Conservation (phyloP, 805 yeast genomes). For the Candida oleophila region DNA sequence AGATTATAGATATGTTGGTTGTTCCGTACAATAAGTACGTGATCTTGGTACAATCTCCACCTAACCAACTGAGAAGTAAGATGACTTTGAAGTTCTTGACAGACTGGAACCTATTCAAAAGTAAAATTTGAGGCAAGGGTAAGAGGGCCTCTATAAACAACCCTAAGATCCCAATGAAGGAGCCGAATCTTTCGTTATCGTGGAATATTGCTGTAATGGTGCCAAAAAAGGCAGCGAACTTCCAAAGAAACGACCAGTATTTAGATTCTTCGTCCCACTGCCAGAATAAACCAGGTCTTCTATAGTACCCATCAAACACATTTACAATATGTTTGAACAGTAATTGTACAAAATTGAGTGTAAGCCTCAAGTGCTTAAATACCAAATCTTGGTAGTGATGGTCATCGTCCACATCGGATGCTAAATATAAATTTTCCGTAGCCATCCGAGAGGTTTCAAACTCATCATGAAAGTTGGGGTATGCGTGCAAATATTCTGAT, state of each 20-base stretch:
- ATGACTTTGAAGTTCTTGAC: conserved; percentile 79
- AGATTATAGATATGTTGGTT: conserved; percentile 60
- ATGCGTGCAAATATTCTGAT: conserved; percentile 28
- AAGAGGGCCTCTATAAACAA: conserved; percentile 69
- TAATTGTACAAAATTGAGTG: conserved; percentile 2
- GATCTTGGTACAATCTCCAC: conserved; percentile 82
- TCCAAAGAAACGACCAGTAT: conserved; percentile 63
- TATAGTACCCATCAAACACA: conserved; percentile 68
- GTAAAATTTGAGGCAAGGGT: conserved; percentile 77
- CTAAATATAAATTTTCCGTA: conserved; percentile 2
- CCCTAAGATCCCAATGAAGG: conserved; percentile 58
- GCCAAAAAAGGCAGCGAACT: conserved; percentile 43
- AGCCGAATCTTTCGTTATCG: conserved; percentile 39
- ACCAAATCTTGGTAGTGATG: not conserved
- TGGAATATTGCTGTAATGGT: conserved; percentile 41
- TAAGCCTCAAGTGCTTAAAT: not conserved
- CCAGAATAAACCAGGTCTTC: conserved; percentile 73
- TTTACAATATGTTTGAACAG: conserved; percentile 38
- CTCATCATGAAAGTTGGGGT: conserved; percentile 29
- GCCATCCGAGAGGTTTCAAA: conserved; percentile 19
- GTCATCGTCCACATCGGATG: not conserved
- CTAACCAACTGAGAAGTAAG: conserved; percentile 77
- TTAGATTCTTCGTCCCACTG: conserved; percentile 67
- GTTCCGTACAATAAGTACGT: conserved; percentile 77
- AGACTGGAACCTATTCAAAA: conserved; percentile 62